Conservation (phyloP, 352 stramenopile genomes). For the Blastocystis sp. region DNA sequence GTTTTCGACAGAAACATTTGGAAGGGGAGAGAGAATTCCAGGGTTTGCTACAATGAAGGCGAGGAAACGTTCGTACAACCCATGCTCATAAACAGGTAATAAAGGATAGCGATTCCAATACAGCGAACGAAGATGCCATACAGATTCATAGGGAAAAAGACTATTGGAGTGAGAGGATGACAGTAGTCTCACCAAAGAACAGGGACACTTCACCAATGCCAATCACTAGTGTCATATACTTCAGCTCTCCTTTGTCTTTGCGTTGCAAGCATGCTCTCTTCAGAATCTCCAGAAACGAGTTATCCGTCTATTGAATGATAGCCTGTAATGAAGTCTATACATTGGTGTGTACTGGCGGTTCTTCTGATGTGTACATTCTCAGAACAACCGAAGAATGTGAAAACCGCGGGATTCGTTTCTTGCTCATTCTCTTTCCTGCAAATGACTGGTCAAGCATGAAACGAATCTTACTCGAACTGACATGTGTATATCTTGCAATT, state of each 20-base stretch:
- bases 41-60: constrained; percentile 7
- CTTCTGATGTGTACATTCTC: neutral
- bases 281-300: neutral
- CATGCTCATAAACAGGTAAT: constrained; percentile 4
- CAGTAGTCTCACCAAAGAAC: neutral
- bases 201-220: neutral
- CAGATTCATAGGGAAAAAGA: constrained; percentile 17
- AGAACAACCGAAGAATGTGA: neutral
- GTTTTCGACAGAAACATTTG: neutral
- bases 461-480: no score
- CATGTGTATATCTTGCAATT: neutral
- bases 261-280: neutral
- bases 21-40: constrained; percentile 22
- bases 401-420: neutral
- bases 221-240: constrained; percentile 11
- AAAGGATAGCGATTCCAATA: neutral
- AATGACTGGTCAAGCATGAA: no score
- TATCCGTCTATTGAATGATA: neutral
- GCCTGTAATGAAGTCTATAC: neutral
- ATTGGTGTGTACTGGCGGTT: neutral
- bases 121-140: neutral
- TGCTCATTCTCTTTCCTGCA: no score
- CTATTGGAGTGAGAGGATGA: neutral
- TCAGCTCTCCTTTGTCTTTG: neutral
- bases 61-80: neutral